Base-by-base conservation (phyloP, 305 asterid species). In the Fraxinus baroniana region DNA sequence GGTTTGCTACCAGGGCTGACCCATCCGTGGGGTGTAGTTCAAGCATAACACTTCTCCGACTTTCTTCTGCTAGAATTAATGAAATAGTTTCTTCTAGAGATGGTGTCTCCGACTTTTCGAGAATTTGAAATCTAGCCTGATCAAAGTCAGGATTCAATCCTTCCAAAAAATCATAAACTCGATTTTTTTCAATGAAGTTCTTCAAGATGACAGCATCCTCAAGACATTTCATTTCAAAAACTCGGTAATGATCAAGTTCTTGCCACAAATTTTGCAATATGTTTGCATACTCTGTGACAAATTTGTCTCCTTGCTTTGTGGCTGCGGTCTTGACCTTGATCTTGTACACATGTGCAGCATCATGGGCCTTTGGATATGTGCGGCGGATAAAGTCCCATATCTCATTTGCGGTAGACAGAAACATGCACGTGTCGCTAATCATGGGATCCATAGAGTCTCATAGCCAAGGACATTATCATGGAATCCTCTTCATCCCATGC, bases 81-180 rank as follows among this genome's bases (percentile, higher is more conserved):
- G 82, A 78, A 7, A 44, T 46, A 0, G 77, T 71, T 32, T 82
- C 81, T 20, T 77, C 64, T 7, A 82, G 35, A 12, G 81, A 39
- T 12, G 81, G 79, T 22, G 64, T 1, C 15, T 72, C 36, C 6
- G 10, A 33, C 37, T 35, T 73, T 7, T 49, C 82, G 8, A n/a
- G 52, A 9, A 74, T 74, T 37, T 74, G 55, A 1, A 36, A 32
- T 20, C 52, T 17, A 10, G 18, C 28, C 7, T 18, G 49, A 33
- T 73, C 52, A 15, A 73, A 73, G 5, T 73, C 49, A 20, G 26
- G 4, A 24, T 73, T 73, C 15, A 33, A 24, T 4, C 77, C 77
- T 17, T 24, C 30, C 1, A 73, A 7, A 73, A 74, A 74, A 8
- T 74, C 57, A 18, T 35, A 74, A 12, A 37, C 35, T 18, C 8